Evolutionary conservation across 2,329 filamentous ascomycete species (phyloP).

Genomic region (Teratosphaeria viscida): DNA sequence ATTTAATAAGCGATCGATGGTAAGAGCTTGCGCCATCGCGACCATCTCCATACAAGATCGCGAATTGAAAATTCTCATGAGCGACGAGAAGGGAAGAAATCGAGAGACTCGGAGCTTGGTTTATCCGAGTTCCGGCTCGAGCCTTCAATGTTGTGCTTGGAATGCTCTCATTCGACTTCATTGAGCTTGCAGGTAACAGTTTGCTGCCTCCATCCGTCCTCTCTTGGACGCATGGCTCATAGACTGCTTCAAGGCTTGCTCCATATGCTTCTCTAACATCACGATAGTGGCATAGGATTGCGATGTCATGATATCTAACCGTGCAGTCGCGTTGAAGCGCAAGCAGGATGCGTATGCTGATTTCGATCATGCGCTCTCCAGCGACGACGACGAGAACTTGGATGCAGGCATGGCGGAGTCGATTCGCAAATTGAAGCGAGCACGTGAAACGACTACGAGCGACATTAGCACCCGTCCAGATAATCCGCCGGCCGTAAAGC

Average conservation of each 20-base stretch:
- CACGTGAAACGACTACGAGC: background rate
- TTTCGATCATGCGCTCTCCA: background rate
- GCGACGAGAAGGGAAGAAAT: background rate
- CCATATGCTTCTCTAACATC: background rate
- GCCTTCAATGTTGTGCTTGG: too few relatives aligned
- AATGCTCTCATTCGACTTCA: background rate
- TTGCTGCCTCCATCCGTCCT: background rate
- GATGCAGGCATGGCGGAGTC: background rate
- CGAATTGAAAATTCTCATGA: background rate
- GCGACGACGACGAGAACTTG: background rate
- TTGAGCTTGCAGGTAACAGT: background rate
- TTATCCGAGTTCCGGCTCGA: background rate
- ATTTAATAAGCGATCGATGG: slow-evolving; percentile 40
- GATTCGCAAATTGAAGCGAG: background rate
- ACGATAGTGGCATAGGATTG: background rate
- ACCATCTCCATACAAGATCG: background rate
- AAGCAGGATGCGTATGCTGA: background rate
- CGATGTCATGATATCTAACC: background rate
- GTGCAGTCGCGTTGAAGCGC: background rate
- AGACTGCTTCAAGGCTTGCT: background rate
- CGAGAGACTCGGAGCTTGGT: background rate
- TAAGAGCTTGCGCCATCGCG: slow-evolving; percentile 18
- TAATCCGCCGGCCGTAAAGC: background rate
- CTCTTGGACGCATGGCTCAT: background rate
- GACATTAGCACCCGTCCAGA: background rate